Evolutionary conservation across 148 eudicot species (phyloP), one percentile per base, ranked within the genome.

Genomic region (Arctostaphylos glauca): DNA sequence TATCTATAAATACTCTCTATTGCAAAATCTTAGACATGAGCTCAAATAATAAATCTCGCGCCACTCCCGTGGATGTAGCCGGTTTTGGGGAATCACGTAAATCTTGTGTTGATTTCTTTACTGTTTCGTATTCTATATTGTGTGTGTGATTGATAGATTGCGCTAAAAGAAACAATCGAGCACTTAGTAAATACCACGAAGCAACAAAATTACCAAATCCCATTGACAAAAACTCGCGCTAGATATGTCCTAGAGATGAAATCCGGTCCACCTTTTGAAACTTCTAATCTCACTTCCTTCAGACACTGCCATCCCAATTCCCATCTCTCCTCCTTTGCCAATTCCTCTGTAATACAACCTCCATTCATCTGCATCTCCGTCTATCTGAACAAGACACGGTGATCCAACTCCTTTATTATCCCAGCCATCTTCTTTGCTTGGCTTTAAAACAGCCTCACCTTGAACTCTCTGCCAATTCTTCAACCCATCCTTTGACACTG

Each of bases 371-470:
- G 75, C 85, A 25, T 86, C 88, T 15, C 94, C 91, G 21, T 94
- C 92, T 93, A 94, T 91, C 76, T 90, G 91, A 76, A 94, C 94
- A 82, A 94, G 87, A 80, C 88, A 94, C 14, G 98, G 98, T 0
- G 82, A 85, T 50, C 94, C 91, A n/a, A 92, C 95, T n/a, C 90
- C 93, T 81, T 64, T 82, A 64, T 84, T 79, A 83, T 94, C 98
- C 98, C 95, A 94, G 5, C 91, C 92, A 68, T 83, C 82, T 21
- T 82, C 89, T 54, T 58, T 77, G 3, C 86, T 76, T 15, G 85
- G 78, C 85, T 74, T 49, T 50, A 94, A 84, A 68, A 92, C 88
- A 16, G 96, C 89, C 23, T 64, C 80, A n/a, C 85, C 83, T 55
- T 81, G 72, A 58, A 89, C 56, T 83, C 89, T 85, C 78, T 54